A percentile compares a stretch with the other conserved stretches of the same genome.
phyloP scores from a whole-genome alignment of 2,329 filamentous ascomycete genomes.

The Graphilbum fragrans region DNA sequence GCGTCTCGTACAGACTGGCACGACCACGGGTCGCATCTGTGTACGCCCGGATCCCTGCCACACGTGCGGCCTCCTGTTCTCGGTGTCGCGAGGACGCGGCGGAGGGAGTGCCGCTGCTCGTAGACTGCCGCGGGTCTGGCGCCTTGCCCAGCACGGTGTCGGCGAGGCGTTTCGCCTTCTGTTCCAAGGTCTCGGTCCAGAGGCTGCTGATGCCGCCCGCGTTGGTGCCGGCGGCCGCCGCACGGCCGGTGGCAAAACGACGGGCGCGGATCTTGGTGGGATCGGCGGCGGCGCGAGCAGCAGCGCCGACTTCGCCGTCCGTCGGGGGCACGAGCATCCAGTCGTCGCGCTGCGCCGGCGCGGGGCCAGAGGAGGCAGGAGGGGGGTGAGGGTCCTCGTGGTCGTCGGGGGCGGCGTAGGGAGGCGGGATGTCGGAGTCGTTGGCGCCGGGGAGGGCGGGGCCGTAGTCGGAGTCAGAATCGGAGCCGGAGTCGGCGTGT shows the following conservation, averaged over 20 bases:
- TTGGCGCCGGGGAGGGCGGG: conserved; percentile 42
- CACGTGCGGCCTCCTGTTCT: conserved; percentile 45
- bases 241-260: conserved; percentile 61
- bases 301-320: conserved; percentile 27
- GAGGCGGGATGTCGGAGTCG: not conserved
- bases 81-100: conserved; percentile 21
- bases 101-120: conserved; percentile 2
- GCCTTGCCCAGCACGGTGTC: conserved; percentile 71
- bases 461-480: conserved; percentile 43
- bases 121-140: conserved; percentile 29
- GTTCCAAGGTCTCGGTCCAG: conserved; percentile 86
- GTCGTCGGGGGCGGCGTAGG: not conserved
- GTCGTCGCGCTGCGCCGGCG: conserved; percentile 59
- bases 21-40: conserved; percentile 42
- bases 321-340: conserved; percentile 70
- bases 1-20: conserved; percentile 49
- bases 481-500: conserved; percentile 18
- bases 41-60: conserved; percentile 31
- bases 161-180: conserved; percentile 70
- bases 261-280: conserved; percentile 73
- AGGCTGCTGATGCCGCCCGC: conserved; percentile 43
- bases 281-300: conserved; percentile 49
- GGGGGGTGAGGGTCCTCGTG: conserved; percentile 27
- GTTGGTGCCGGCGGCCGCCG: conserved; percentile 14
- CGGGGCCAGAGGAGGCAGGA: conserved; percentile 16